Conservation (phyloP, 2,329 filamentous ascomycete genomes). For the Blumeria hordei region DNA sequence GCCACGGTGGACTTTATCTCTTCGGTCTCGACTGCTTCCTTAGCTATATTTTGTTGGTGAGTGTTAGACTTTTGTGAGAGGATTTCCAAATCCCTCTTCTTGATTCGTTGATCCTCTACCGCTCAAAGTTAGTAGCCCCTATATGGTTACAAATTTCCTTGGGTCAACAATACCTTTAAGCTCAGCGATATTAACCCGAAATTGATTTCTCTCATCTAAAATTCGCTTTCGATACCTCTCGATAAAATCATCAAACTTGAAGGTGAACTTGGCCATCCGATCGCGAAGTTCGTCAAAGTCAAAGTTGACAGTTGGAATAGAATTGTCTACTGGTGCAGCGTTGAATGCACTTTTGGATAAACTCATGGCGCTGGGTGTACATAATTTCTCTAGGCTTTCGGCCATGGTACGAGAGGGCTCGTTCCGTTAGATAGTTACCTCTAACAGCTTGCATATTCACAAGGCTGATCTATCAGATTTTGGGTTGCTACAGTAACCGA, state of each 20-base stretch:
- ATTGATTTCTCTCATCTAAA: conserved; percentile 80
- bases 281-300: conserved; percentile 89
- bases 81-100: conserved; percentile 69
- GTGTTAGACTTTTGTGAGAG: conserved; percentile 44
- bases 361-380: too few species aligned
- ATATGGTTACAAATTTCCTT: neutral
- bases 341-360: conserved; percentile 19
- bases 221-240: conserved; percentile 76
- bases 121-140: neutral
- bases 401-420: too few species aligned
- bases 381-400: too few species aligned
- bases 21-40: conserved; percentile 50
- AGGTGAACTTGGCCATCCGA: conserved; percentile 81
- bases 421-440: too few species aligned
- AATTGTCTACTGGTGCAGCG: conserved; percentile 46
- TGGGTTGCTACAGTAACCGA: too few species aligned
- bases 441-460: too few species aligned
- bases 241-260: conserved; percentile 80
- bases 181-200: conserved; percentile 73
- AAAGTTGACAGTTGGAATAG: conserved; percentile 76
- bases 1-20: conserved; percentile 46
- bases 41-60: conserved; percentile 49
- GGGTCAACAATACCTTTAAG: conserved; percentile 42
- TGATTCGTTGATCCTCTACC: conserved; percentile 80
- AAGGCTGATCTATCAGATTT: too few species aligned